phyloP scores from a whole-genome alignment of 2,329 filamentous ascomycete genomes.

The Colletotrichum plurivorum region DNA sequence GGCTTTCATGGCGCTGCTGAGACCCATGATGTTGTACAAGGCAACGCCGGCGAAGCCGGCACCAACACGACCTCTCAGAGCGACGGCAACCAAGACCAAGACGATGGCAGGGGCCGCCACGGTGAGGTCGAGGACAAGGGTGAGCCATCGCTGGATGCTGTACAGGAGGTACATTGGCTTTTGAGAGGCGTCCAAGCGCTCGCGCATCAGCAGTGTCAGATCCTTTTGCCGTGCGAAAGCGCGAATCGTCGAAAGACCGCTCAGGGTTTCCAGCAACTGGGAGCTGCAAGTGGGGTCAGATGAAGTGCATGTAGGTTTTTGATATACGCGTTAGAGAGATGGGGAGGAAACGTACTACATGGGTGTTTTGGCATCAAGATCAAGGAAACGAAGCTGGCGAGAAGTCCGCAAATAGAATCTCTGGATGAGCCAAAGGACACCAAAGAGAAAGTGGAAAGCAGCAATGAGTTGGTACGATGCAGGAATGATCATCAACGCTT shows the following conservation, averaged over 20 bases:
- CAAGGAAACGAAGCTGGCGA: constrained; percentile 66
- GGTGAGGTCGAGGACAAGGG: constrained; percentile 63
- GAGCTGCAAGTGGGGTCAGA: no score
- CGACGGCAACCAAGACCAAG: constrained; percentile 61
- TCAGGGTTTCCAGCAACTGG: constrained; percentile 55
- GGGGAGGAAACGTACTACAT: constrained; percentile 62
- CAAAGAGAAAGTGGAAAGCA: neutral
- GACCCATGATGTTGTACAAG: constrained; percentile 45
- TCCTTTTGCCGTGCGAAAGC: constrained; percentile 62
- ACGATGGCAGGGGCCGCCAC: constrained; percentile 50
- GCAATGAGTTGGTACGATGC: neutral
- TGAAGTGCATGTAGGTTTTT: no score
- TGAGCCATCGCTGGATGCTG: constrained; percentile 64
- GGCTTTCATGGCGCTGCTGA: constrained; percentile 46
- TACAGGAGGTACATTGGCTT: constrained; percentile 64
- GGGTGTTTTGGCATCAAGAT: constrained; percentile 64
- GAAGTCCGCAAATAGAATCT: constrained; percentile 69
- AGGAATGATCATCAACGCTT: constrained; percentile 3
- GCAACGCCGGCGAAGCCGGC: constrained; percentile 52
- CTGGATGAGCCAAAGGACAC: constrained; percentile 54
- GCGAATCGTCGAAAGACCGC: constrained; percentile 63
- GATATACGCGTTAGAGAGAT: no score
- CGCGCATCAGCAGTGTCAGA: constrained; percentile 52
- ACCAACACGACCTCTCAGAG: constrained; percentile 43
- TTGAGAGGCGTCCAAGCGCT: constrained; percentile 59